phyloP scores from a whole-genome alignment of 306 rosid genomes.

The Betula pendula region DNA sequence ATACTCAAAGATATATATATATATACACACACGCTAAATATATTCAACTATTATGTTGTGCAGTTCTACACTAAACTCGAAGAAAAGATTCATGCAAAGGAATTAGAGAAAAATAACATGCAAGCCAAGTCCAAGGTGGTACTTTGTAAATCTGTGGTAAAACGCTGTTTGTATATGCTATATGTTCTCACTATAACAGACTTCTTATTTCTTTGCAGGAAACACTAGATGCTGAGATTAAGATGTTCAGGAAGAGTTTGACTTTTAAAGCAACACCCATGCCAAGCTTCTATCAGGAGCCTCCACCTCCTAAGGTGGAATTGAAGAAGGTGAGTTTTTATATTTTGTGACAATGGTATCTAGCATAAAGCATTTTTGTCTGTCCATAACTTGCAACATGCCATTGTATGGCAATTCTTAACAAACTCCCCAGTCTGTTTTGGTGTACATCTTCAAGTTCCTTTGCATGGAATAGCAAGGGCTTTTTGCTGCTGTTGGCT shows the following conservation, averaged over 20 bases:
- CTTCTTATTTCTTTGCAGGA: slow-evolving; percentile 53
- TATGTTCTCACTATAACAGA: slow-evolving; percentile 17
- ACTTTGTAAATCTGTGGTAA: slow-evolving; percentile 24
- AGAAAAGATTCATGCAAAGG: slow-evolving; percentile 97
- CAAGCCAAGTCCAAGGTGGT: slow-evolving; percentile 95
- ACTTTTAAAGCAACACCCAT: slow-evolving; percentile 76
- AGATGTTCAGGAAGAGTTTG: slow-evolving; percentile 62
- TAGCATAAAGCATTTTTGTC: background rate
- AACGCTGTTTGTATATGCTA: slow-evolving; percentile 7
- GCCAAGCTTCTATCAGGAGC: slow-evolving; percentile 84
- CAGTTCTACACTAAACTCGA: slow-evolving; percentile 96
- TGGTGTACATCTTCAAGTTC: background rate
- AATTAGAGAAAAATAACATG: slow-evolving; percentile 74
- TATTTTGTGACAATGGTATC: background rate
- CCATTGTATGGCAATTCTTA: background rate
- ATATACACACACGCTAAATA: too few relatives aligned
- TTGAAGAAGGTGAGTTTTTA: slow-evolving; percentile 57
- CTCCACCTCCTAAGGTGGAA: slow-evolving; percentile 69
- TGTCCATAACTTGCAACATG: background rate
- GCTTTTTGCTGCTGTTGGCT: background rate
- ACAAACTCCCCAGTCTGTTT: background rate
- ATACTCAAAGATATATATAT: too few relatives aligned
- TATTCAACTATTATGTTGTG: slow-evolving; percentile 41
- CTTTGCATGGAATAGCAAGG: background rate
- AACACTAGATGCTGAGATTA: slow-evolving; percentile 81